These are phyloP conservation scores for Phaseolus coccineus DNA, from an alignment of 331 rosid genomes.

Conservation along the genomic window DNA sequence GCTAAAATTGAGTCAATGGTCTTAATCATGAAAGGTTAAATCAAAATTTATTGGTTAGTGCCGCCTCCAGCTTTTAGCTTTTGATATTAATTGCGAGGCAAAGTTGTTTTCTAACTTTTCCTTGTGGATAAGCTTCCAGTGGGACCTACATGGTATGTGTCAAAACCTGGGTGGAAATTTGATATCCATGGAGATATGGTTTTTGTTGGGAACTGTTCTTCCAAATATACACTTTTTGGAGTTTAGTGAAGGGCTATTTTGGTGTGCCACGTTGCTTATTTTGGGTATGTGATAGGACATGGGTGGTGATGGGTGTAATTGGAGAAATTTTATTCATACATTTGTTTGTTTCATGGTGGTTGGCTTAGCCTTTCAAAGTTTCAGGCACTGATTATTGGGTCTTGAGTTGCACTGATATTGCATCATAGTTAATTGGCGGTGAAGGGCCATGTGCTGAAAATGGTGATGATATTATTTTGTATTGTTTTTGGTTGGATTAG, in stretches of 20 bases:
- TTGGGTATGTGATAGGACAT: constrained; percentile 3
- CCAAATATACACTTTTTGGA: constrained; percentile 59
- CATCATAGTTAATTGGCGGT: too few species aligned
- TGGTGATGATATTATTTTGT: too few species aligned
- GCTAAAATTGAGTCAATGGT: constrained; percentile 50
- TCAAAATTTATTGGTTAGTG: constrained; percentile 56
- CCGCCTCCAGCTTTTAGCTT: constrained; percentile 59
- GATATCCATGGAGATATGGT: constrained; percentile 55
- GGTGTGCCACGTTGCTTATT: constrained; percentile 52
- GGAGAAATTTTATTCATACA: constrained; percentile 12
- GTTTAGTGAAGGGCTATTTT: background rate
- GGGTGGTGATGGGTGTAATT: background rate
- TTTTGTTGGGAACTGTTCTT: constrained; percentile 51
- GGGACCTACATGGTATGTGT: constrained; percentile 57
- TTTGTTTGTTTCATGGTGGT: constrained; percentile 30
- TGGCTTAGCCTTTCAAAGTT: background rate
- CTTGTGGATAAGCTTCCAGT: constrained; percentile 17
- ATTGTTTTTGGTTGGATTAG: too few species aligned
- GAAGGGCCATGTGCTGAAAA: too few species aligned
- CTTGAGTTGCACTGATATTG: too few species aligned
- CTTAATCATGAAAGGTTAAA: constrained; percentile 40
- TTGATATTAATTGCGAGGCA: constrained; percentile 47
- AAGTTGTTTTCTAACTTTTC: constrained; percentile 17
- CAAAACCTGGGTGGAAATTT: constrained; percentile 50
- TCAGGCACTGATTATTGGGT: too few species aligned